Evolutionary conservation across 352 stramenopile genomes (phyloP).

Genomic region (Phytophthora foliorum): DNA sequence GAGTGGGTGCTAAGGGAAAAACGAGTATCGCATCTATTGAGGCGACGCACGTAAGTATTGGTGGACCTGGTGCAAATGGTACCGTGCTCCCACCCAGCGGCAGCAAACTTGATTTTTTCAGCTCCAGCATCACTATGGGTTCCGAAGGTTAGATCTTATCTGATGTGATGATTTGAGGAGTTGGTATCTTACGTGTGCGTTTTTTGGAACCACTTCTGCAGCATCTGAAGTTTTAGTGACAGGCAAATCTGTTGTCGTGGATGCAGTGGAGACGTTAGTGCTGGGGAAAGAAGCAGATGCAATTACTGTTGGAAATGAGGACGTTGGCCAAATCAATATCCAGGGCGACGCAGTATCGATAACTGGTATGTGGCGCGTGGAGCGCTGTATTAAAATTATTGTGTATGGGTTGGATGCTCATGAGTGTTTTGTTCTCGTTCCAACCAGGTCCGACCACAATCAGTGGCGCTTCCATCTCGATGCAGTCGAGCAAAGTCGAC

Average conservation of each 20-base stretch:
- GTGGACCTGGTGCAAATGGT: conserved; percentile 38
- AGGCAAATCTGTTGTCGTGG: conserved; percentile 32
- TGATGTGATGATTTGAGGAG: conserved; percentile 9
- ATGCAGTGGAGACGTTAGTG: conserved; percentile 32
- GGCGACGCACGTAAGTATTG: conserved; percentile 42
- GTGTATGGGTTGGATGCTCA: background rate
- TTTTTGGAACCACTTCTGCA: conserved; percentile 18
- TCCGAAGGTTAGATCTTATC: conserved; percentile 35
- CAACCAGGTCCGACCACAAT: conserved; percentile 37
- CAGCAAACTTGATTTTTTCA: conserved; percentile 40
- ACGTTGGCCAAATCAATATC: conserved; percentile 31
- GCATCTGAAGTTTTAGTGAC: conserved; percentile 37
- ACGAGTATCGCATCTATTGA: conserved; percentile 42
- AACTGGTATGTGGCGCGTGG: conserved; percentile 27
- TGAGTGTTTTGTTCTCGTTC: background rate
- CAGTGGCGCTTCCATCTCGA: conserved; percentile 27
- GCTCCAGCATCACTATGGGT: conserved; percentile 43
- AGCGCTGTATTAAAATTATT: background rate
- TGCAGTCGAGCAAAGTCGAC: conserved; percentile 38
- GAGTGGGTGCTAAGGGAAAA: conserved; percentile 37
- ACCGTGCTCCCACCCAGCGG: conserved; percentile 22
- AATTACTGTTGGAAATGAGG: conserved; percentile 34
- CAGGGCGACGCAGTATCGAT: conserved; percentile 26
- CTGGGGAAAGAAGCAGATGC: conserved; percentile 32
- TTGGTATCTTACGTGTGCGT: conserved; percentile 5